Evolutionary conservation across 2,329 filamentous ascomycete genomes (phyloP), one percentile per base, ranked within the genome.

Genomic region (Davidsoniella eucalypti): DNA sequence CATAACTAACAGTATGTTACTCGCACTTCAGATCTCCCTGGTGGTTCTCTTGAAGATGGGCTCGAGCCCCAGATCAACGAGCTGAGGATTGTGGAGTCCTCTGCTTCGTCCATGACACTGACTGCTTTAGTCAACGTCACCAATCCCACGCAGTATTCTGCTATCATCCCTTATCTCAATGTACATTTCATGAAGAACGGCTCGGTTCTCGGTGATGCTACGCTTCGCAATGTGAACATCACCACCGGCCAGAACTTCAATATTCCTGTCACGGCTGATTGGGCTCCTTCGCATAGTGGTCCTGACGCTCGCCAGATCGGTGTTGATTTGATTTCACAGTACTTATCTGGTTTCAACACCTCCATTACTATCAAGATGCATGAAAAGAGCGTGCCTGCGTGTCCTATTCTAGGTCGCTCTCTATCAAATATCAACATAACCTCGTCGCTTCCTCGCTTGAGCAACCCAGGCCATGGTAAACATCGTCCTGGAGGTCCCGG

Each of bases 121-220:
- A 71, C 79, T 58, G 83, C 84, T 12, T 66, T 70, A 38, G 72
- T 94, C 58, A 94, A 92, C 60, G 72, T 94, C 54, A 93, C 85
- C 3, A 98, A 98, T 59, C 88, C 90, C 1, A 94, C 88, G 0
- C 74, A 80, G 3, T 95, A 96, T 62, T 80, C 84, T 4, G 88
- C 87, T 3, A 70, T 69, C 2, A 70, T 96, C n/a, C 90, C 90
- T 1, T 90, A 79, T 55, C 65, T 86, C 55, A 87, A 83, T 60
- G 73, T 94, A 41, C 77, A 87, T 54, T 66, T 96, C 40, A 62
- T 84, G 26, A 79, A 78, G 58, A 88, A 93, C 58, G 78, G 73
- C 9, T 81, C 81, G 0, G 62, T 83, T 6, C 68, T 98, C 33
- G 92, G 84, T 29, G 82, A 90, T 61, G 80, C 84, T 10, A 82